Conservation (phyloP, 2,329 filamentous ascomycete genomes). For the Hypomyces rosellus region DNA sequence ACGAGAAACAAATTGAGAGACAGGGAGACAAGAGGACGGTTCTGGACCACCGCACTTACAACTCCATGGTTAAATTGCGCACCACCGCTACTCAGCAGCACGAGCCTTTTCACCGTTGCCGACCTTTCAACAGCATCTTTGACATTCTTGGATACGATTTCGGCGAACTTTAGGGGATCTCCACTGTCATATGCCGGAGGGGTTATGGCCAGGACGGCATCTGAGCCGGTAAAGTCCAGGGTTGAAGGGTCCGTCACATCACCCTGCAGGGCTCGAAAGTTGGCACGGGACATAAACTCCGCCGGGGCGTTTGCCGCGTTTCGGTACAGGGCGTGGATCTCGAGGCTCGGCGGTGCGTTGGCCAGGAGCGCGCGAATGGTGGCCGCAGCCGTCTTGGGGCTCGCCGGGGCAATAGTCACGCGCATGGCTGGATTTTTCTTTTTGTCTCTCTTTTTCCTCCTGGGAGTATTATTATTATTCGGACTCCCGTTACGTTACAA, state of each 20-base stretch:
- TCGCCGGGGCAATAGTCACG: constrained; percentile 27
- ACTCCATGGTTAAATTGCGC: constrained; percentile 27
- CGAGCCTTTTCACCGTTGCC: constrained; percentile 22
- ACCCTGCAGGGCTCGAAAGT: constrained; percentile 24
- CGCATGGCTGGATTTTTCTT: constrained; percentile 14
- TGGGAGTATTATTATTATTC: neutral
- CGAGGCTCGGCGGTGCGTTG: neutral
- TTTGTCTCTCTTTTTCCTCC: neutral
- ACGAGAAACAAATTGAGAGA: no score
- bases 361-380: constrained; percentile 23
- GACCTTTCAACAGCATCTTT: constrained; percentile 21
- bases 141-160: constrained; percentile 22
- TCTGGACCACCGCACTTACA: constrained; percentile 16
- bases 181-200: constrained; percentile 22
- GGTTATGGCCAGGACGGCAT: constrained; percentile 27
- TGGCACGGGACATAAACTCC: constrained; percentile 19
- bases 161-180: constrained; percentile 17
- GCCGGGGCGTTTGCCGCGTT: constrained; percentile 21
- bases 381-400: constrained; percentile 25
- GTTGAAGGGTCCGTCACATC: constrained; percentile 22
- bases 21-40: no score
- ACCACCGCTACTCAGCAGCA: constrained; percentile 26
- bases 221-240: constrained; percentile 25
- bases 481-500: no score
- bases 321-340: constrained; percentile 25